Evolutionary conservation across 495 filamentous ascomycete species (phyloP).

Genomic region (Tuber magnatum): DNA sequence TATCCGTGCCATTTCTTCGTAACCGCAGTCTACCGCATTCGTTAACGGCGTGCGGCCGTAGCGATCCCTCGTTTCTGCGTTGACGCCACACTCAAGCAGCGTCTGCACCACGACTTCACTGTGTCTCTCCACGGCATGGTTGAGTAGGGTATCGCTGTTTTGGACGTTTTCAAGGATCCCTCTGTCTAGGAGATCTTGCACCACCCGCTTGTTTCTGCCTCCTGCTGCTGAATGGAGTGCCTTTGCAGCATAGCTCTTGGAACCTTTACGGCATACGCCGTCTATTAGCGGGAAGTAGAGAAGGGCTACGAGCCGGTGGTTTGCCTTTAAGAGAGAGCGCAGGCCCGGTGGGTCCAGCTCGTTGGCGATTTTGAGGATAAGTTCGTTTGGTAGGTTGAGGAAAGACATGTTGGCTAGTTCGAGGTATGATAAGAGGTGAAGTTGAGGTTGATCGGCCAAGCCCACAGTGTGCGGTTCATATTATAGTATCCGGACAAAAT

Average conservation of each 20-base stretch:
- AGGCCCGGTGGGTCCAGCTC: not conserved
- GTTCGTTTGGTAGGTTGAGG: not conserved
- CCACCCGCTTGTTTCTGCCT: not conserved
- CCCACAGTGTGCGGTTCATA: not conserved
- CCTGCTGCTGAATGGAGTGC: not conserved
- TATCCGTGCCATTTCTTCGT: not conserved
- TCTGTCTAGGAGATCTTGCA: not conserved
- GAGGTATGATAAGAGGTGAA: not conserved
- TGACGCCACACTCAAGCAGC: not conserved
- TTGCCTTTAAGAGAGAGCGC: not conserved
- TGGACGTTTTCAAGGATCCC: not conserved
- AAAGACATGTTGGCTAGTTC: not conserved
- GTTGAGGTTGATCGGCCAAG: not conserved
- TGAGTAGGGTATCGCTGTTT: not conserved
- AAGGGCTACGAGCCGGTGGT: not conserved
- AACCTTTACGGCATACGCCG: not conserved
- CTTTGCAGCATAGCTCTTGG: not conserved
- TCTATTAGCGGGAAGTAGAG: not conserved
- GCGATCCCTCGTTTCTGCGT: not conserved
- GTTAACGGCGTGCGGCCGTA: not conserved
- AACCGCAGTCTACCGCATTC: not conserved
- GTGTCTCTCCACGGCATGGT: not conserved
- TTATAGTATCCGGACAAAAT: too few relatives aligned
- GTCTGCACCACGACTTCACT: not conserved
- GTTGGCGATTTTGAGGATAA: not conserved